phyloP scores from a whole-genome alignment of 139 green algal species.

The Chlamydomonas sphaeroides region DNA sequence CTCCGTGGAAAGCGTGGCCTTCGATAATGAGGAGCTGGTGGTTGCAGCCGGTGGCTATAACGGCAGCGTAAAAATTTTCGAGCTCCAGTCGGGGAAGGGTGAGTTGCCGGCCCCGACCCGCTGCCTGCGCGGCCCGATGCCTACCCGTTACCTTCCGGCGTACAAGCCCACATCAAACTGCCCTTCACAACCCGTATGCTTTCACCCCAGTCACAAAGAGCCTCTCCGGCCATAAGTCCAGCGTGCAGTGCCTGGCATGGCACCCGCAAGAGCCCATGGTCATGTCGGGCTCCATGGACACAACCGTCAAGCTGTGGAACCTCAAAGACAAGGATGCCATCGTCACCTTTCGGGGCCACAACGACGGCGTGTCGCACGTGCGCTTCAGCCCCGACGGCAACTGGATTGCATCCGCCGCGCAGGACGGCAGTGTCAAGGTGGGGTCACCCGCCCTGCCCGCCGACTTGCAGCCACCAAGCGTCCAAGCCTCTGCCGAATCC shows the following conservation, averaged over 20 bases:
- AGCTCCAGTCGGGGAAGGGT: slow-evolving; percentile 80
- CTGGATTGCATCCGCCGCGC: slow-evolving; percentile 78
- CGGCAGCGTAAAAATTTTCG: slow-evolving; percentile 85
- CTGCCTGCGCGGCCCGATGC: no score
- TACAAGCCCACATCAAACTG: no score
- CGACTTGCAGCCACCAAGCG: no score
- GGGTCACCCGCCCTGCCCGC: background rate
- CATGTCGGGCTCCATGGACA: slow-evolving; percentile 76
- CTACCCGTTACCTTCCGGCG: no score
- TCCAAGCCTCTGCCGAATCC: no score
- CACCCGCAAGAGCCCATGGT: slow-evolving; percentile 70
- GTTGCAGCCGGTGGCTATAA: slow-evolving; percentile 74
- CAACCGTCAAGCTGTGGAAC: slow-evolving; percentile 88
- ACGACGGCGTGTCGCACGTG: slow-evolving; percentile 63
- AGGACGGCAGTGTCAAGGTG: slow-evolving; percentile 82
- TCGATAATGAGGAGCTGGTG: slow-evolving; percentile 79
- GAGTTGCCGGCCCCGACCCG: no score
- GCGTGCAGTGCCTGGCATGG: slow-evolving; percentile 77
- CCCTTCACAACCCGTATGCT: no score
- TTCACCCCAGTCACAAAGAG: slow-evolving; percentile 66
- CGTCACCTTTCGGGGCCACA: slow-evolving; percentile 83
- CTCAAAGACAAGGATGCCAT: slow-evolving; percentile 73
- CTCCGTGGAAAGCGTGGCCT: slow-evolving; percentile 79
- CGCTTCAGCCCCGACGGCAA: slow-evolving; percentile 83
- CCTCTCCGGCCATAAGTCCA: slow-evolving; percentile 76